Evolutionary conservation across 2,329 filamentous ascomycete species (phyloP), one percentile per base, ranked within the genome.

Genomic region (Cytospora mali): DNA sequence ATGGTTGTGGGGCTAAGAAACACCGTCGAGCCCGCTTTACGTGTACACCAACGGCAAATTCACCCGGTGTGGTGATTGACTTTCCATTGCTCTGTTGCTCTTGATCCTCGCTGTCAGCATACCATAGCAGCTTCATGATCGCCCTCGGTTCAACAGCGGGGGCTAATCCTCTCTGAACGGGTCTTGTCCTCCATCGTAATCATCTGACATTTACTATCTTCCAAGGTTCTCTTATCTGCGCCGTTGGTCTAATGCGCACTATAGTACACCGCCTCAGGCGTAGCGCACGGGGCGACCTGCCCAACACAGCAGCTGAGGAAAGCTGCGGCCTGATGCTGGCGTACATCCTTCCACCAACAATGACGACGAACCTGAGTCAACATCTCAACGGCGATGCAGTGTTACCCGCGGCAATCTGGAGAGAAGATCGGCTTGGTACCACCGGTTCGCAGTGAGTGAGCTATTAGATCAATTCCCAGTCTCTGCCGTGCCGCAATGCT

Each of bases 181-280:
- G n/a, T n/a, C n/a, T n/a, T n/a, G n/a, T n/a, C 27, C 16, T 53
- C 27, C 11, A 14, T 23, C 1, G 18, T 13, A 10, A 31, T 23
- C 21, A 21, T 3, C 14, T 2, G 18, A 23, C 25, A 35, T 13
- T 51, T 48, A 39, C n/a, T 18, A n/a, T n/a, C n/a, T n/a, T n/a
- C n/a, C n/a, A n/a, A n/a, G n/a, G n/a, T 18, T 53, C 33, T 39
- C 52, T 63, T 63, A 64, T 64, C 57, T 56, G 10, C 33, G 14
- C 61, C 48, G 21, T 46, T 27, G 42, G 9, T 21, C 23, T 23
- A n/a, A n/a, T n/a, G n/a, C n/a, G n/a, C n/a, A n/a, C n/a, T 29
- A 10, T 18, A 21, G 18, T 35, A 46, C 57, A 59, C 56, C 49
- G 56, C 31, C 23, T 4, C 29, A 16, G 18, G 18, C 9, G 23